Conservation (phyloP, 257 asterid species). For the Solanum okadae region DNA sequence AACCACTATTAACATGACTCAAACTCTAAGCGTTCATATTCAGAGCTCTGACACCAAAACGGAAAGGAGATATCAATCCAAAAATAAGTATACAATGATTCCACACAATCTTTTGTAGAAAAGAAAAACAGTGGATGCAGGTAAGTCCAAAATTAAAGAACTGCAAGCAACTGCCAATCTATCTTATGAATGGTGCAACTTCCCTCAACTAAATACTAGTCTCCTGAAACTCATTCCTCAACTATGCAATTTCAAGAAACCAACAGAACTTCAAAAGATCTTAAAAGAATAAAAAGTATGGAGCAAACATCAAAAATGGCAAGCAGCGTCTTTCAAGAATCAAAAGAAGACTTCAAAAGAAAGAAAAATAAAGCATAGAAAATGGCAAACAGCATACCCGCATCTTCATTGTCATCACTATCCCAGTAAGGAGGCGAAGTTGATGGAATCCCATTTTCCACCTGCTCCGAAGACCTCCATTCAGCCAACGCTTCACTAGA, state of each 20-base stretch:
- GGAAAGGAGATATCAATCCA: background rate
- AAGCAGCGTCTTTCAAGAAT: background rate
- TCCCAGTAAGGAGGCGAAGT: constrained; percentile 92
- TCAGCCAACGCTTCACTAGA: constrained; percentile 67
- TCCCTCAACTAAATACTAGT: background rate
- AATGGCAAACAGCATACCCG: constrained; percentile 26
- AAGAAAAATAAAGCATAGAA: background rate
- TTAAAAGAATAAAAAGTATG: background rate
- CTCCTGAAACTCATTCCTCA: background rate
- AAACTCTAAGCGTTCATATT: background rate
- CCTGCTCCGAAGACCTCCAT: constrained; percentile 78
- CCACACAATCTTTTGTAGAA: background rate
- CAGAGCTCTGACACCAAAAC: background rate
- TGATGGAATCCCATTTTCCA: constrained; percentile 70
- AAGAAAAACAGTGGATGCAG: background rate
- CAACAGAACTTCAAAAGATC: background rate
- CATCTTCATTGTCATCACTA: constrained; percentile 55
- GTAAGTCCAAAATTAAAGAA: background rate
- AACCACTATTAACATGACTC: background rate
- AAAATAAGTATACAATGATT: background rate
- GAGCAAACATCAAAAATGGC: background rate
- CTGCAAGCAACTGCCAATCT: background rate
- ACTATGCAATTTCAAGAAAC: background rate
- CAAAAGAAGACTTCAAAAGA: background rate
- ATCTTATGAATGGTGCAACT: background rate